Base-by-base conservation (phyloP, 2,329 filamentous ascomycete species). In the Pseudopithomyces chartarum region DNA sequence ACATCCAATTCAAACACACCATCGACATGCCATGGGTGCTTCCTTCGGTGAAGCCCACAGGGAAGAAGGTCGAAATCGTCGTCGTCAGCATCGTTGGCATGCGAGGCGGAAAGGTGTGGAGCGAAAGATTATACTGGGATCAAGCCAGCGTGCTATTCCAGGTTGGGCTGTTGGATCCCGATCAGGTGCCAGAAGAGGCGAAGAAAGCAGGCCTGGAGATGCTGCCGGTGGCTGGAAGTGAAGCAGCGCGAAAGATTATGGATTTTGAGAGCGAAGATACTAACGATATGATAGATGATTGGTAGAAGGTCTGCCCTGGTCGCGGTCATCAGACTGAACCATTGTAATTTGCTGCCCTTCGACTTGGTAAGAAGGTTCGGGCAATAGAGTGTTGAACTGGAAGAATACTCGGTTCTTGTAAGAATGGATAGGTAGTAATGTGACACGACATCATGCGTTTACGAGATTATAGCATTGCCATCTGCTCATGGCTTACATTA, bases 71-170 rank as follows among this genome's bases (percentile, higher is more conserved):
- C 1, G 84, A 87, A 64, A 76, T 85, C 2, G 79, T 84, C 0
- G 69, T 87, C 1, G 81, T 87, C 1, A 82, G 78, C 51, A 82
- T 87, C 8, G 84, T 87, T 2, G 80, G 80, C 29, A 75, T 87
- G 52, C 73, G 82, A 13, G 83, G 77, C 0, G 82, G 81, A 0
- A 82, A 80, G 60, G 69, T 87, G 12, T 84, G 80, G 69, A 81
- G 80, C 17, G 85, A 87, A 67, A 79, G 85, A 50, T 72, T 86
- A 3, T 87, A 87, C 65, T 87, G 85, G 85, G 85, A 87, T 62
- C 85, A 87, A 63, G 85, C 85, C 10, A 82, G 78, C 46, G 84
- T 87, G 7, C 68, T 87, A 13, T 81, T 86, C 43, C 85, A 87
- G 65, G 75, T 85, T 0, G 85, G 85, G 0, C 63, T 87, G 56